Conservation (phyloP, 148 eudicot genomes). For the Nepenthes gracilis region DNA sequence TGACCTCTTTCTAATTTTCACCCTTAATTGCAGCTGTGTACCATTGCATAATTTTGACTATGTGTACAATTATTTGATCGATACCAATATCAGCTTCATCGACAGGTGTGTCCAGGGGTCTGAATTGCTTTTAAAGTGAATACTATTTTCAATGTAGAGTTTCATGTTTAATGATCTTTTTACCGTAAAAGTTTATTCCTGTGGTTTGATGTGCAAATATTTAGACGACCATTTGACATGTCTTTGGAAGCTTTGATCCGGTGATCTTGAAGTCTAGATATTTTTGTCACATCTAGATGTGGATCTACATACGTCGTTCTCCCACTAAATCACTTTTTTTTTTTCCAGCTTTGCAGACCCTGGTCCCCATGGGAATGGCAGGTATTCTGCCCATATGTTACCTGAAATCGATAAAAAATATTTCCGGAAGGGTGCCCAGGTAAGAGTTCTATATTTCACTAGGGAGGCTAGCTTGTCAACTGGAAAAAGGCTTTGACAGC, state of each 20-base stretch:
- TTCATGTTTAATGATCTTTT: not conserved
- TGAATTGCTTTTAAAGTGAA: not conserved
- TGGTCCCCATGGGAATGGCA: constrained; percentile 91
- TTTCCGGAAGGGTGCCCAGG: constrained; percentile 98
- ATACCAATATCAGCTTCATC: constrained; percentile 80
- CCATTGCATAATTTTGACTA: constrained; percentile 80
- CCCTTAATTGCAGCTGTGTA: constrained; percentile 64
- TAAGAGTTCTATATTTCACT: constrained; percentile 9
- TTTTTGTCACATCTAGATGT: not conserved
- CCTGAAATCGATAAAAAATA: constrained; percentile 77
- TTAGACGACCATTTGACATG: too few relatives aligned
- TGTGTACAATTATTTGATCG: constrained; percentile 79
- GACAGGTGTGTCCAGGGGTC: constrained; percentile 46
- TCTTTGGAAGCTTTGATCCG: not conserved
- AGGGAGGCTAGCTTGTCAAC: not conserved
- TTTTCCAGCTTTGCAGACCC: constrained; percentile 85
- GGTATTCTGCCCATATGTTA: constrained; percentile 80
- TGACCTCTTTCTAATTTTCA: constrained; percentile 6
- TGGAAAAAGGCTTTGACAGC: not conserved
- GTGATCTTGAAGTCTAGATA: not conserved
- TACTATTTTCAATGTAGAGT: not conserved
- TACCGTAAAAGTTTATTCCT: not conserved
- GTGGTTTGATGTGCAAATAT: too few relatives aligned
- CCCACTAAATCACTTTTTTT: constrained; percentile 13
- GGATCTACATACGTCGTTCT: not conserved